Conservation (phyloP, 805 yeast species). For the Millerozyma acaciae region DNA sequence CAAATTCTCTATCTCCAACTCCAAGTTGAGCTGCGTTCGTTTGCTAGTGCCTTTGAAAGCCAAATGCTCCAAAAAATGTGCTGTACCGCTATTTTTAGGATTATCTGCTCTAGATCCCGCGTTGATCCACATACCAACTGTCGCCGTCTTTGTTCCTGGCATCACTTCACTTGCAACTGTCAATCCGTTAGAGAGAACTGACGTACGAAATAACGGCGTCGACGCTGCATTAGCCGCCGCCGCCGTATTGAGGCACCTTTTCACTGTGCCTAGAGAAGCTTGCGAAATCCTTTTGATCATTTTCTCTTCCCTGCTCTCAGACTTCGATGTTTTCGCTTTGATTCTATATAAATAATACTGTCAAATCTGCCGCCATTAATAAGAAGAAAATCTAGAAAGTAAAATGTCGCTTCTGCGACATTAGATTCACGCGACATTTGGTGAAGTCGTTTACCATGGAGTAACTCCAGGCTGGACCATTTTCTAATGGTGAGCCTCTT, state of each 20-base stretch:
- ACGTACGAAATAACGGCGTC: conserved; percentile 43
- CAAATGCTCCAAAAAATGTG: conserved; percentile 94
- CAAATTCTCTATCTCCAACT: conserved; percentile 89
- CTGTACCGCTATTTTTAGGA: conserved; percentile 84
- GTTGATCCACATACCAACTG: conserved; percentile 97
- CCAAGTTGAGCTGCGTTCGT: conserved; percentile 78
- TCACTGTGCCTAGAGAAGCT: too few relatives aligned
- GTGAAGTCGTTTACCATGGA: too few relatives aligned
- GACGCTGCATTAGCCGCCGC: conserved; percentile 12
- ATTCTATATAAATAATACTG: neutral
- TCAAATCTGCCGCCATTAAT: too few relatives aligned
- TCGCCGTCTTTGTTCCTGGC: conserved; percentile 89
- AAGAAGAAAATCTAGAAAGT: too few relatives aligned
- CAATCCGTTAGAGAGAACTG: conserved; percentile 83
- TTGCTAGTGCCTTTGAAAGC: conserved; percentile 91
- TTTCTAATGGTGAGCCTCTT: too few relatives aligned
- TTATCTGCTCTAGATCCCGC: conserved; percentile 98
- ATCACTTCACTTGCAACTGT: conserved; percentile 89
- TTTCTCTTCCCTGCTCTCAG: neutral
- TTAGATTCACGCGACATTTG: too few relatives aligned
- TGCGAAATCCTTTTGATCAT: neutral
- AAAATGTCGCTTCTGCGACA: too few relatives aligned
- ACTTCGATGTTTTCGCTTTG: neutral
- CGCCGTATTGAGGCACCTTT: conserved; percentile 6
- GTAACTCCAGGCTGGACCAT: too few relatives aligned